These are phyloP conservation scores for Fusarium cicatricum DNA, from an alignment of 2,329 filamentous ascomycete species.

Conservation along the genomic window DNA sequence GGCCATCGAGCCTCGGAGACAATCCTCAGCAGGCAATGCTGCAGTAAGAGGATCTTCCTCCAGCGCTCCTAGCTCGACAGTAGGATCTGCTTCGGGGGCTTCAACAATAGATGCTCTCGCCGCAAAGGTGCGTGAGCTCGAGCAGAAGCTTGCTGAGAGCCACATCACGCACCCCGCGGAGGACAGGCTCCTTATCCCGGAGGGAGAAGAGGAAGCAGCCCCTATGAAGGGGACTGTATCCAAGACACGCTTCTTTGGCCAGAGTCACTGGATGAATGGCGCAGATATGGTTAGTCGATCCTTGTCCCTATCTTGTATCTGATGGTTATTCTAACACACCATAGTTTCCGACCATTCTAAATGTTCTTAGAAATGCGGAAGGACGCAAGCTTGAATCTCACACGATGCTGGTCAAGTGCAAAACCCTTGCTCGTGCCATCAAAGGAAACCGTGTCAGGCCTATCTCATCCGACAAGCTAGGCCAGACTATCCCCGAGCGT, in stretches of 20 bases:
- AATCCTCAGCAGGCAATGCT: slow-evolving; percentile 2
- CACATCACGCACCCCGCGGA: slow-evolving; percentile 32
- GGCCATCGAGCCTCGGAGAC: slow-evolving; percentile 7
- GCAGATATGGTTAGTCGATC: slow-evolving; percentile 49
- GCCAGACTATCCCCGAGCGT: slow-evolving; percentile 50
- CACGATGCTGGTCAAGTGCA: slow-evolving; percentile 49
- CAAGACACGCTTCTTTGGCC: slow-evolving; percentile 56
- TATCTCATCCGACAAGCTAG: slow-evolving; percentile 49
- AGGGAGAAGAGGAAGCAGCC: slow-evolving; percentile 12
- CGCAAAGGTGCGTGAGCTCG: slow-evolving; percentile 53
- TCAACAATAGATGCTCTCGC: slow-evolving; percentile 47
- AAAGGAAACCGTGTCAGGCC: slow-evolving; percentile 51
- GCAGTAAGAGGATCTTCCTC: slow-evolving; percentile 20
- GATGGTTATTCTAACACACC: slow-evolving; percentile 8
- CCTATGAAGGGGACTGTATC: slow-evolving; percentile 48
- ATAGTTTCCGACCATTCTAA: slow-evolving; percentile 45
- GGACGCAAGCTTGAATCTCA: slow-evolving; percentile 44
- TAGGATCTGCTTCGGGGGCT: slow-evolving; percentile 38
- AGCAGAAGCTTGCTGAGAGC: slow-evolving; percentile 51
- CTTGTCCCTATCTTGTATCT: not conserved
- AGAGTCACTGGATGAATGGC: slow-evolving; percentile 61
- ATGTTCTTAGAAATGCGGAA: slow-evolving; percentile 40
- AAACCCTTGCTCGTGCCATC: slow-evolving; percentile 51
- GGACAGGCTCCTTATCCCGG: slow-evolving; percentile 12
- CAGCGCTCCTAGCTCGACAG: slow-evolving; percentile 39